Evolutionary conservation across 768 basidiomycete species (phyloP), one percentile per base, ranked within the genome.

Genomic region (Kwoniella heveanensis): DNA sequence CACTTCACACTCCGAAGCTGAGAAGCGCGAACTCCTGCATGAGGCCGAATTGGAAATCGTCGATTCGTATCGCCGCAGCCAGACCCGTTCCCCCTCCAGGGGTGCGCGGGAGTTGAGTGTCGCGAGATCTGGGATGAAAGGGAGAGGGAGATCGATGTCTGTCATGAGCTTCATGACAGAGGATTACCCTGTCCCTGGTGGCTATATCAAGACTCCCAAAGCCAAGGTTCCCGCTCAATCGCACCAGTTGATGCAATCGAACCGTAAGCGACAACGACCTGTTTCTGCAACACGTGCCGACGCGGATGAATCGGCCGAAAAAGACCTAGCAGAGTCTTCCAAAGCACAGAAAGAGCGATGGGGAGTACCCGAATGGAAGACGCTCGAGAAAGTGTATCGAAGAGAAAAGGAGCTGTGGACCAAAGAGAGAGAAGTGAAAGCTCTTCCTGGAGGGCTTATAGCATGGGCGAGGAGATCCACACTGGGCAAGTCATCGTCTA

Each of bases 11-110:
- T 29, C 32, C 32, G 57, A 60, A 24, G 21, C 66, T 7, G 62
- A 60, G 25, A 8, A 86, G 83, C 68, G 86, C 85, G 82, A 86
- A 65, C 78, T 90, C 27, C 77, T 90, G 30, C 76, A 82, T 49
- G 84, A 88, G 72, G 88, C 85, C 1, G 88, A 89, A 75, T 69
- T 77, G 29, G 84, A 85, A 64, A 83, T 85, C 27, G 71, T 73
- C 19, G 72, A 67, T 9, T 55, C 57, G 27, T 54, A 71, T 25
- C 48, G 64, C 26, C 54, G 57, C 58, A 57, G 62, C 15, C 47
- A 57, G 17, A 58, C 50, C 27, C 57, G 47, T 9, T 44, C 39
- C 17, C 39, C 39, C 3, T 44, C 39, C 39, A 44, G 39, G 19
- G 24, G 50, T 26, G 46, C 67, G 7, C 53, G 54, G n/a, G 50